Evolutionary conservation across 345 rosid genomes (phyloP).

Genomic region (Nephelium lappaceum): DNA sequence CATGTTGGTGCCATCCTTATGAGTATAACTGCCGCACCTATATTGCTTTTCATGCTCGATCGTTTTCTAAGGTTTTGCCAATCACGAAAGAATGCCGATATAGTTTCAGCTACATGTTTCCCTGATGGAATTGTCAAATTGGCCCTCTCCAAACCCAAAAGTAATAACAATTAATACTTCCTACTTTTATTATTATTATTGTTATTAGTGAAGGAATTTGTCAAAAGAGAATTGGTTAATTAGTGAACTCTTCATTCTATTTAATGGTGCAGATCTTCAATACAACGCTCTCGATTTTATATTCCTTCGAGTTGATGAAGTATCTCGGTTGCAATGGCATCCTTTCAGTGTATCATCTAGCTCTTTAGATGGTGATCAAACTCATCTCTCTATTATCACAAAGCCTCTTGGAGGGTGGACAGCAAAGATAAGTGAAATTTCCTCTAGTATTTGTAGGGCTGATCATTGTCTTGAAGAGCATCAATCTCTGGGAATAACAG

Average conservation of each 20-base stretch:
- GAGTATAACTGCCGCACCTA: conserved; percentile 70
- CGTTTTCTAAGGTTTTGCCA: conserved; percentile 90
- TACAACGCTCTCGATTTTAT: conserved; percentile 86
- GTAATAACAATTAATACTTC: conserved; percentile 18
- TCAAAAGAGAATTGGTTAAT: too few species aligned
- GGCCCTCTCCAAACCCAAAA: conserved; percentile 40
- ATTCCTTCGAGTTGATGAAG: conserved; percentile 77
- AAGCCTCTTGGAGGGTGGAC: conserved; percentile 89
- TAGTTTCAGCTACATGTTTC: conserved; percentile 70
- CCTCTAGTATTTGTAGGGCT: conserved; percentile 35
- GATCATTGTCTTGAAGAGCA: conserved; percentile 25
- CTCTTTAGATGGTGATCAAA: conserved; percentile 66
- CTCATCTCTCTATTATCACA: conserved; percentile 63
- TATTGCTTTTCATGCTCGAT: conserved; percentile 81
- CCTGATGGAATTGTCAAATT: conserved; percentile 60
- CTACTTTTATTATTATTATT: too few species aligned
- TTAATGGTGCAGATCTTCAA: conserved; percentile 46
- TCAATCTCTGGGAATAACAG: conserved; percentile 41
- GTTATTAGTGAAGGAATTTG: too few species aligned
- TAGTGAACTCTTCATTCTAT: not conserved
- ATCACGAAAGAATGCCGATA: conserved; percentile 63
- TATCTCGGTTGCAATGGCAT: conserved; percentile 98
- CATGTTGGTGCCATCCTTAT: conserved; percentile 77
- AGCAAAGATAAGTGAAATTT: conserved; percentile 50
- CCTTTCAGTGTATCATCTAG: conserved; percentile 95